These are phyloP conservation scores for Phytophthora niederhauseri DNA, from an alignment of 352 stramenopile species.

Conservation along the genomic window DNA sequence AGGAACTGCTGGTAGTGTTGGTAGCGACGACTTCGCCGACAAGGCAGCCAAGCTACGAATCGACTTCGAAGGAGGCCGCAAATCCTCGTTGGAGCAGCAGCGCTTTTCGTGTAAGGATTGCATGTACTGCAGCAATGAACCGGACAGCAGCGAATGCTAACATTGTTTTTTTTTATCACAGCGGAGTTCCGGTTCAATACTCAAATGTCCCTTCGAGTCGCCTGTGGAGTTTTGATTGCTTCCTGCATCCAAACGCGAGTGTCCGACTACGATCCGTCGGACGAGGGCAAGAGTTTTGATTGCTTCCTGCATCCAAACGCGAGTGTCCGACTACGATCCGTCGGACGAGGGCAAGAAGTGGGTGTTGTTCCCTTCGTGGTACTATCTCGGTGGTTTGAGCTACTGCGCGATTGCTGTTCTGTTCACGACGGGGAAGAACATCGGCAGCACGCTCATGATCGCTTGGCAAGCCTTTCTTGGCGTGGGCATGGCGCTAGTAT, in stretches of 20 bases:
- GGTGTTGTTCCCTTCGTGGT: slow-evolving; percentile 55
- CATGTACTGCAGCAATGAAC: not conserved
- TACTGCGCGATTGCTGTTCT: slow-evolving; percentile 78
- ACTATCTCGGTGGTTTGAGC: slow-evolving; percentile 69
- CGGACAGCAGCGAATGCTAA: not conserved
- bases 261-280: slow-evolving; percentile 29
- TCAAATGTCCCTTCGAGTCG: slow-evolving; percentile 45
- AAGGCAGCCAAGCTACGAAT: slow-evolving; percentile 39
- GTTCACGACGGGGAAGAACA: slow-evolving; percentile 72
- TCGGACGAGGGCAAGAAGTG: slow-evolving; percentile 40
- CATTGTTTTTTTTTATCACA: too few species aligned
- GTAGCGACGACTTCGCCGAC: slow-evolving; percentile 39
- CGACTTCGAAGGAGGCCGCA: slow-evolving; percentile 30
- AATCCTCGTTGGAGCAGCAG: slow-evolving; percentile 26
- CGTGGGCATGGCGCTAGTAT: slow-evolving; percentile 73
- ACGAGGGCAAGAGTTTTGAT: slow-evolving; percentile 44
- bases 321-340: slow-evolving; percentile 36
- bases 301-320: slow-evolving; percentile 48
- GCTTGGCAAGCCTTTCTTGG: slow-evolving; percentile 76
- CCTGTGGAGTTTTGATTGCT: slow-evolving; percentile 44
- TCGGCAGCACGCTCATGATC: slow-evolving; percentile 71
- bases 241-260: slow-evolving; percentile 48
- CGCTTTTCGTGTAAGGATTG: slow-evolving; percentile 34
- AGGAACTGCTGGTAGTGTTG: slow-evolving; percentile 30
- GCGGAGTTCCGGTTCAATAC: slow-evolving; percentile 52